Base-by-base conservation (phyloP, 805 yeast species). In the Saturnispora sanitii region DNA sequence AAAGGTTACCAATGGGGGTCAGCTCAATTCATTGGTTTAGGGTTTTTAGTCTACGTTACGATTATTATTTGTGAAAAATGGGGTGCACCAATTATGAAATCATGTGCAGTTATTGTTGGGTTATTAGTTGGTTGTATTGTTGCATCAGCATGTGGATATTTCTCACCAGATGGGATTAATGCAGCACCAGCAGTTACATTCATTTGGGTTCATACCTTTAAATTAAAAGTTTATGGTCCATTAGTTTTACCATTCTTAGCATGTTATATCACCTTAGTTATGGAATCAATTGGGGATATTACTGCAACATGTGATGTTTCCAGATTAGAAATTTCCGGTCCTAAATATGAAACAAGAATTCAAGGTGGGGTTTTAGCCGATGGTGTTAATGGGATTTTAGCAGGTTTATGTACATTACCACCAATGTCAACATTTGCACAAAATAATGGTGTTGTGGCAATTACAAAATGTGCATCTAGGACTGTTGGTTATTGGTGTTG, bases 241-340 rank as follows among this genome's bases (percentile, higher is more conserved):
- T 75, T 81, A 2, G 92, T 87, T 5, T 64, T 87, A 40, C 96
- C 96, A 4, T 73, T 84, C 65, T 62, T 87, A 43, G 94, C 95
- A 1, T 81, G 86, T 35, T 87, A 77, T 57, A 68, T 87, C 25
- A 85, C 80, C 21, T 63, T 83, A 51, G 81, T 84, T 75, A 85
- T 86, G 86, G 96, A 88, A 66, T 82, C 94, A 41, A 85, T 87
- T 55, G 96, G 96, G 60, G 96, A 87, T 61, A 81, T 87, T 56
- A 85, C 95, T 25, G 96, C 96, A 27, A 84, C 95, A 33, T 81
- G 85, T 43, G 96, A 87, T 60, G 96, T 88, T 17, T 83, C 95
- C 7, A 69, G 94, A 51, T 65, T 81, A 46, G 86, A 81, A 46
- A 87, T 85, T 43, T 88, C 82, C 55, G 96, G 96, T 48, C 77